Evolutionary conservation across 306 rosid genomes (phyloP), one percentile per base, ranked within the genome.

Genomic region (Carpinus fangiana): DNA sequence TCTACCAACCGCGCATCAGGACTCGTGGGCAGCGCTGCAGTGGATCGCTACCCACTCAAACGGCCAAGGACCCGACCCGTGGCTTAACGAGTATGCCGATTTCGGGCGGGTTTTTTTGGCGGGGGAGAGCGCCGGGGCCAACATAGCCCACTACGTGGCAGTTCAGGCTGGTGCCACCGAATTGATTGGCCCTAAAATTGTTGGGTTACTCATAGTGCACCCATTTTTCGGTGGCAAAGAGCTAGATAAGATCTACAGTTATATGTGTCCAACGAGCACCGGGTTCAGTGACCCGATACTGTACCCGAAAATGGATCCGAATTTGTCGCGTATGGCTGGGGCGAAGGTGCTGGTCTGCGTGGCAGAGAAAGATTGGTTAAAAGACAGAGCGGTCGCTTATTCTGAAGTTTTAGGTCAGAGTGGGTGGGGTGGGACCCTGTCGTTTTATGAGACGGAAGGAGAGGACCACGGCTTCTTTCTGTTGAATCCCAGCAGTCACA

Each of bases 81-180:
- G 79, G 85, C 31, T 82, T 7, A 82, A 73, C 82, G 54, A 73
- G 46, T 38, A 77, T 50, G 79, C 56, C 17, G 79, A 82, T 48
- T 71, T 82, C 18, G 64, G 53, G 13, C 62, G 79, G 79, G 82
- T 82, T 53, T 82, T 77, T 70, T 4, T 82, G 50, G 57, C 55
- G 20, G 82, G 82, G 0, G 85, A 74, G 74, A 82, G 85, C 11
- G 79, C 82, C 1, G 85, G 82, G 13, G 79, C 85, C 18, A 78
- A 73, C 56, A 82, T 82, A 5, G 41, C 82, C 7, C 85, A 82
- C 41, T 43, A 78, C 73, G 76, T 82, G 28, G 73, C 82, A 2
- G 79, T 82, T 64, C 79, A 48, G 45, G 79, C 67, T n/a, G 79
- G 85, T 11, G 66, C 20, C 1, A 43, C 72, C 1, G 66, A 60